Conservation (phyloP, 1,284 basidiomycete species). For the Melanopsichium pennsylvanicum region DNA sequence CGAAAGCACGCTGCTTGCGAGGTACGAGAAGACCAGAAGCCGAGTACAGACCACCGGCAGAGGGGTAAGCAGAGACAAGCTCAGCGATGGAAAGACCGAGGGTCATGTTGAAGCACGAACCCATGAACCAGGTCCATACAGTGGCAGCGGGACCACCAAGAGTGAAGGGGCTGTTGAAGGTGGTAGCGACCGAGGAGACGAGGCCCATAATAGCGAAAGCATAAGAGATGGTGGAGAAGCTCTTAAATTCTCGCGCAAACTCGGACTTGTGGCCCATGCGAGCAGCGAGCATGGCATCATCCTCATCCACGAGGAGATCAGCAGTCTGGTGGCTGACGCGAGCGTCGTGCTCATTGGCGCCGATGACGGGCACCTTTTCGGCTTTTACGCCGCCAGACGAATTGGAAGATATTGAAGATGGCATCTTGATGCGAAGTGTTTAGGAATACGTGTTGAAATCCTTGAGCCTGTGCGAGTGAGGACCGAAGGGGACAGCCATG, state of each 20-base stretch:
- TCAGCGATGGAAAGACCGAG: conserved; percentile 64
- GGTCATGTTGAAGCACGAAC: conserved; percentile 62
- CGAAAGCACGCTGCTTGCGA: conserved; percentile 64
- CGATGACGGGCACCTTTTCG: conserved; percentile 23
- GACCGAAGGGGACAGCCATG: background rate
- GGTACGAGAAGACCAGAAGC: conserved; percentile 65
- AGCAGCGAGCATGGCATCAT: conserved; percentile 57
- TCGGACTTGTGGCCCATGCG: conserved; percentile 62
- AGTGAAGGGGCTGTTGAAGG: conserved; percentile 62
- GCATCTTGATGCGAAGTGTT: conserved; percentile 32
- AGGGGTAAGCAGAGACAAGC: conserved; percentile 75
- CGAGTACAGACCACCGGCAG: conserved; percentile 78
- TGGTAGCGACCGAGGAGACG: conserved; percentile 63
- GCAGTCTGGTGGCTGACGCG: conserved; percentile 46
- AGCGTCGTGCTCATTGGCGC: conserved; percentile 30
- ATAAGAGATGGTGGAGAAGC: conserved; percentile 63
- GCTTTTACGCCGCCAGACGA: conserved; percentile 35
- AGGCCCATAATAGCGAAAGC: conserved; percentile 65
- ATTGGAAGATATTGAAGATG: conserved; percentile 38
- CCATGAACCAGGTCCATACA: conserved; percentile 64
- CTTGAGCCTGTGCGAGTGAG: background rate
- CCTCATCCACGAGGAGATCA: conserved; percentile 47
- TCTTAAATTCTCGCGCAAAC: conserved; percentile 64
- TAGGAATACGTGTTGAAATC: no score
- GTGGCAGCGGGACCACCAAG: conserved; percentile 58